Percentiles rank a stretch among this genome's conserved stretches.
phyloP scores from a whole-genome alignment of 495 filamentous ascomycete genomes.

The Entonaema liquescens region DNA sequence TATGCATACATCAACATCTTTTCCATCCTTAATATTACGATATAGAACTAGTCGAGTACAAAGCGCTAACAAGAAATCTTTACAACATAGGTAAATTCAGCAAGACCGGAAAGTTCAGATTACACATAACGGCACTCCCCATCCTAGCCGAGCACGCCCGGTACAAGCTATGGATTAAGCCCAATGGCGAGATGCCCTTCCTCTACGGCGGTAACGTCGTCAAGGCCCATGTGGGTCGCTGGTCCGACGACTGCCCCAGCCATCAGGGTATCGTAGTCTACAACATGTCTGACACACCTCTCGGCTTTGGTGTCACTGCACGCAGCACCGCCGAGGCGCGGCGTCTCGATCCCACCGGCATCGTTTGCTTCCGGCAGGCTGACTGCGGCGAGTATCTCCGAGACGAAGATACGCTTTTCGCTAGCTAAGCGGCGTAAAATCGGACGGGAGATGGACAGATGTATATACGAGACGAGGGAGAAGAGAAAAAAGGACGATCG shows the following conservation, averaged over 20 bases:
- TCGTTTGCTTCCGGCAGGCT: slow-evolving; percentile 83
- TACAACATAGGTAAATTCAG: slow-evolving; percentile 77
- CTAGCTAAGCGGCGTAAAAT: slow-evolving; percentile 40
- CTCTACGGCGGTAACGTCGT: slow-evolving; percentile 89
- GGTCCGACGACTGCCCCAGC: slow-evolving; percentile 85
- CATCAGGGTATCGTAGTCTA: slow-evolving; percentile 80
- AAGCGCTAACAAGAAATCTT: slow-evolving; percentile 6
- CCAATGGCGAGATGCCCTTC: slow-evolving; percentile 95
- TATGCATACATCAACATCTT: neutral
- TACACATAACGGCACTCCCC: slow-evolving; percentile 85
- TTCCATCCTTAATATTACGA: neutral
- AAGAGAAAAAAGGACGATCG: slow-evolving; percentile 4
- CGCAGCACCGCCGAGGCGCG: slow-evolving; percentile 82
- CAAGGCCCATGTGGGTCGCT: slow-evolving; percentile 90
- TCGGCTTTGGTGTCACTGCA: slow-evolving; percentile 81
- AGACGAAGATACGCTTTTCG: slow-evolving; percentile 71
- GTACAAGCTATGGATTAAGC: slow-evolving; percentile 94
- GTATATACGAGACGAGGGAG: slow-evolving; percentile 5
- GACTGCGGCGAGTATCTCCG: slow-evolving; percentile 93
- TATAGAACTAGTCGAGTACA: neutral
- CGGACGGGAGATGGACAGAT: neutral
- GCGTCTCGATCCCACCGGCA: slow-evolving; percentile 86
- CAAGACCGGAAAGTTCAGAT: slow-evolving; percentile 88
- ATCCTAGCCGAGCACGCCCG: slow-evolving; percentile 88
- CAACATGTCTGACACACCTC: slow-evolving; percentile 77